Percentiles rank a stretch among this genome's conserved stretches.
Evolutionary conservation across 139 green algal genomes (phyloP).

Genomic region (Nannochloris sp.): DNA sequence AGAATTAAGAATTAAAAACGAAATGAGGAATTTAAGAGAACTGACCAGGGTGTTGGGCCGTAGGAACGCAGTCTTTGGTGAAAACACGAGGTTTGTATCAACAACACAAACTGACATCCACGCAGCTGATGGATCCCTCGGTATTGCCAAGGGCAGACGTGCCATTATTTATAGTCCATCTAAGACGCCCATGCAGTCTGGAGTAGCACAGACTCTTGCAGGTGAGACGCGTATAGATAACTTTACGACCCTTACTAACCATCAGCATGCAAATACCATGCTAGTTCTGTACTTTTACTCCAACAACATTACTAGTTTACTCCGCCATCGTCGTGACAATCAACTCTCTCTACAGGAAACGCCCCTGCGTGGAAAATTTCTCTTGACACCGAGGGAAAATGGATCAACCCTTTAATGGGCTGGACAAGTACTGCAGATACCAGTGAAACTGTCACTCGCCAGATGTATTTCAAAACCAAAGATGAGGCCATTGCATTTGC

Average conservation of each 20-base stretch:
- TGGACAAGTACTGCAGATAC: constrained; percentile 94
- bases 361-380: constrained; percentile 67
- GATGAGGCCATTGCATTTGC: constrained; percentile 43
- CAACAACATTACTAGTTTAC: neutral
- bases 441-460: constrained; percentile 62
- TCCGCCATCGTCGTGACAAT: neutral
- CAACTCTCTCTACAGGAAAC: constrained; percentile 3
- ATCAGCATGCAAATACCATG: neutral
- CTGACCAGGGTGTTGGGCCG: too few relatives aligned
- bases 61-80: too few relatives aligned
- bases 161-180: constrained; percentile 63
- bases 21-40: too few relatives aligned
- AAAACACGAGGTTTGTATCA: too few relatives aligned
- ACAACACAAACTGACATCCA: too few relatives aligned
- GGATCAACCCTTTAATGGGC: constrained; percentile 93
- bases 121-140: constrained; percentile 4
- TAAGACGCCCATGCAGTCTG: constrained; percentile 57
- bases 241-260: neutral
- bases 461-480: constrained; percentile 57
- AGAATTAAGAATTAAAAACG: too few relatives aligned
- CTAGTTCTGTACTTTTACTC: neutral
- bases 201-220: constrained; percentile 44
- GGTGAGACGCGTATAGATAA: neutral
- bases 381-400: constrained; percentile 66
- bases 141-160: constrained; percentile 23